Base-by-base conservation (phyloP, 1,139 yeast species). In the Blastobotrys proliferans region DNA sequence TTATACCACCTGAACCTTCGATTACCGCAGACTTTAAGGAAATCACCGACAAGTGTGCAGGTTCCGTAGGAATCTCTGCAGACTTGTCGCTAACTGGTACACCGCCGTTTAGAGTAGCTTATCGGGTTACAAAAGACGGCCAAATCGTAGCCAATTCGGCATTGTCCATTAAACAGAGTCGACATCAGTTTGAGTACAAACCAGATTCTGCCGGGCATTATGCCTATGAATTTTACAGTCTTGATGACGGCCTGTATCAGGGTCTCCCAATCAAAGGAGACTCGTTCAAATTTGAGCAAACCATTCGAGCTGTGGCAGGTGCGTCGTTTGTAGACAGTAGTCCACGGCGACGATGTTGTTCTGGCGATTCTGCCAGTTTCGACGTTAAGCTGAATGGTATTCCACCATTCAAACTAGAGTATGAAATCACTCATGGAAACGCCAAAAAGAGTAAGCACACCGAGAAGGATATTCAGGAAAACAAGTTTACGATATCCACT, bases 171-270 rank as follows among this genome's bases (percentile, higher is more conserved):
- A 47, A 52, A n/a, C 61, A 61, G 31, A 55, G 60, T 22, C 67
- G 80, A 44, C 72, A 72, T 41, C 73, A 79, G 35, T 79, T 83
- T 54, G 72, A 75, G 37, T 87, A 84, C 61, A 77, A 77, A 50
- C 97, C 99, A 2, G 75, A 79, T 0, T 70, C 73, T 3, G 95
- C 88, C 55, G 98, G 98, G 0, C 76, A 74, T 33, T 92, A 83
- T 57, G 80, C 78, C 20, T 81, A 92, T 45, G 79, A 77, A 21
- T 86, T 92, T 62, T 69, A 74, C 26, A 67, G 53, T 18, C 55
- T 69, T 3, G 56, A 57, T 21, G 74, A 69, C 49, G 45, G 51
- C 18, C 53, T 68, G 36, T 69, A 70, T 47, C 51, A 52, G 26
- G 53, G 51, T n/a, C 39, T 48, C 8, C 50, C 49, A 18, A 57